Conservation (phyloP, 208 protist genomes). For the Trypanosoma cruzi region DNA sequence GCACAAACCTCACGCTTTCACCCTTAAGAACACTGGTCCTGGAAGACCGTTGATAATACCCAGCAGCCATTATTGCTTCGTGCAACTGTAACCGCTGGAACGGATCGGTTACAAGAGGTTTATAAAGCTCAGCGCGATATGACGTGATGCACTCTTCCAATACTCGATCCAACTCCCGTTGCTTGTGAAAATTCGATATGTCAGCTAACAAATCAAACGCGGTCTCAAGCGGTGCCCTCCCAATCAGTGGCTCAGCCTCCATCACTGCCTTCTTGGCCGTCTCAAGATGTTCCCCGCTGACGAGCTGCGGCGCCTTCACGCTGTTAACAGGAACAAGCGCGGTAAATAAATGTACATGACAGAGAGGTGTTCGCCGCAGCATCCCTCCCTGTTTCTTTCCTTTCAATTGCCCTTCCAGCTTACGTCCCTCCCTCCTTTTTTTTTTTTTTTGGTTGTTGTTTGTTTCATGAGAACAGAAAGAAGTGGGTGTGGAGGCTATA, state of each 20-base stretch:
- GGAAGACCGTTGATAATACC: constrained; percentile 77
- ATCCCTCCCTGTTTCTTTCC: constrained; percentile 27
- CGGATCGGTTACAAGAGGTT: constrained; percentile 54
- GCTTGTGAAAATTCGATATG: constrained; percentile 36
- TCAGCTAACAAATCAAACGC: constrained; percentile 43
- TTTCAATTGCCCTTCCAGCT: background rate
- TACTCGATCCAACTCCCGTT: constrained; percentile 38
- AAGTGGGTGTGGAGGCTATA: too few relatives aligned
- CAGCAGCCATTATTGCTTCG: constrained; percentile 89
- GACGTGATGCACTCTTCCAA: constrained; percentile 51
- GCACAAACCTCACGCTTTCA: constrained; percentile 76
- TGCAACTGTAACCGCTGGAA: constrained; percentile 77
- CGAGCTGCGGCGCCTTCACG: constrained; percentile 37
- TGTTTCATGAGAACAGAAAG: too few relatives aligned
- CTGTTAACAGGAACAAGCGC: constrained; percentile 68
- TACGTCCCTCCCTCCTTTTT: too few relatives aligned
- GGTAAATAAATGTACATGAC: constrained; percentile 77
- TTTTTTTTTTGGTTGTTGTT: too few relatives aligned
- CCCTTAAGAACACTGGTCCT: constrained; percentile 67
- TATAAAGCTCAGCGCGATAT: constrained; percentile 67
- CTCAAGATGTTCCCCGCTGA: constrained; percentile 41
- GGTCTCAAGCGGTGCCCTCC: constrained; percentile 34
- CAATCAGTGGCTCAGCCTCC: constrained; percentile 52
- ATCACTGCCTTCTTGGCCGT: constrained; percentile 44
- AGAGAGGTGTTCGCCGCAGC: constrained; percentile 54